Conservation (phyloP, 768 basidiomycete genomes). For the Trametes cingulata region DNA sequence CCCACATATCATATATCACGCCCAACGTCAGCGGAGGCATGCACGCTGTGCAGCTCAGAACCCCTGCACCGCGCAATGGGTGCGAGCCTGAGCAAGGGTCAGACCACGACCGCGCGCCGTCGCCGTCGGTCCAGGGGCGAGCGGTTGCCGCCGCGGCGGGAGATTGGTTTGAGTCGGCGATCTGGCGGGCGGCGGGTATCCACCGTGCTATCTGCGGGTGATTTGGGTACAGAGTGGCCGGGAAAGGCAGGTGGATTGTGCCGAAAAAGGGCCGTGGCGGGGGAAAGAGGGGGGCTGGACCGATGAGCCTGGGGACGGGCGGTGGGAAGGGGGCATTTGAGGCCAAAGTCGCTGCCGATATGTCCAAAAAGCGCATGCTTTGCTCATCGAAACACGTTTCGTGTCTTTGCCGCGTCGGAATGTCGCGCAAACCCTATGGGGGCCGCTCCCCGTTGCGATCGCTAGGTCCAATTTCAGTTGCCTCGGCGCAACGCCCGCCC, state of each 20-base stretch:
- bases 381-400: slow-evolving; percentile 76
- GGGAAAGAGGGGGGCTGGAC: slow-evolving; percentile 11
- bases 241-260: slow-evolving; percentile 2
- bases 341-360: slow-evolving; percentile 30
- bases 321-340: slow-evolving; percentile 12
- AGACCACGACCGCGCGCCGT: neutral
- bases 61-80: neutral
- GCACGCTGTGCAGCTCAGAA: neutral
- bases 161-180: slow-evolving; percentile 22
- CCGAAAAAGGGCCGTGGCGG: slow-evolving; percentile 5
- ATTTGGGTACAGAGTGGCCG: slow-evolving; percentile 7
- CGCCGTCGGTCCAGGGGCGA: slow-evolving; percentile 15
- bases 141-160: slow-evolving; percentile 20
- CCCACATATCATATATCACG: slow-evolving; percentile 20
- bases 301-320: slow-evolving; percentile 3
- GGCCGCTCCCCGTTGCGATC: slow-evolving; percentile 53
- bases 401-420: slow-evolving; percentile 63
- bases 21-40: slow-evolving; percentile 8
- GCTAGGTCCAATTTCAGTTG: slow-evolving; percentile 52
- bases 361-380: slow-evolving; percentile 38
- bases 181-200: slow-evolving; percentile 17
- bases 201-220: neutral
- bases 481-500: slow-evolving; percentile 44
- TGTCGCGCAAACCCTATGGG: slow-evolving; percentile 47
- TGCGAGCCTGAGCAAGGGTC: neutral